Conservation (phyloP, 164 flowering plant genomes). For the Brasenia schreberi region DNA sequence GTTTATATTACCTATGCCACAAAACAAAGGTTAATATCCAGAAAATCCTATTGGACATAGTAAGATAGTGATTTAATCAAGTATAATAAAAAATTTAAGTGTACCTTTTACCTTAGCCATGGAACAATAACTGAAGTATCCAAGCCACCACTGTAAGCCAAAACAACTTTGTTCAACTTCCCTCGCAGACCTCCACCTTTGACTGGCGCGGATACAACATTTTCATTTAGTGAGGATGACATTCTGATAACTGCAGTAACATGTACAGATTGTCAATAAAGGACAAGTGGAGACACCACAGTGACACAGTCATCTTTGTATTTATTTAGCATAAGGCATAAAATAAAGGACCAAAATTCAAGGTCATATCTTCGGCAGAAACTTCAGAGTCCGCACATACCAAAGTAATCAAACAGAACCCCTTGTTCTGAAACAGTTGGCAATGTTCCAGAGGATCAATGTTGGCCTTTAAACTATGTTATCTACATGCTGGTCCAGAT, state of each 20-base stretch:
- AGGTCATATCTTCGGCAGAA: neutral
- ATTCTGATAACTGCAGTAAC: slow-evolving; percentile 39
- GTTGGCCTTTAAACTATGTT: neutral
- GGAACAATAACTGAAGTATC: slow-evolving; percentile 98
- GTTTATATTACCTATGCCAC: neutral
- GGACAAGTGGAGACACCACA: neutral
- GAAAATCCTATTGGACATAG: neutral
- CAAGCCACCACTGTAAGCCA: slow-evolving; percentile 95
- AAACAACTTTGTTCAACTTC: slow-evolving; percentile 78
- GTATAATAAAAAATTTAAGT: slow-evolving; percentile 2
- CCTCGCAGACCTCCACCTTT: slow-evolving; percentile 44
- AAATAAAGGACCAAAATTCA: neutral
- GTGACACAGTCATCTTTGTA: neutral
- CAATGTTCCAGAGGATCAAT: neutral
- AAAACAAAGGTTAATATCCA: neutral
- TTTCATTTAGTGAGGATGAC: slow-evolving; percentile 27
- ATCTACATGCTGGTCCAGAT: neutral
- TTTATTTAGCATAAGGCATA: neutral
- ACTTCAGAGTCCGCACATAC: no score
- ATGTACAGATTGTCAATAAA: neutral
- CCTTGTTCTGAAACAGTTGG: neutral
- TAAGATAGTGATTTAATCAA: neutral
- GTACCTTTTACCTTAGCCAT: slow-evolving; percentile 54
- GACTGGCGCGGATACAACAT: slow-evolving; percentile 13
- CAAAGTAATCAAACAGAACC: neutral